Percentiles rank a stretch among this genome's conserved stretches.
Evolutionary conservation across 768 basidiomycete genomes (phyloP).

Genomic region (Pilatotrama ljubarskyi): DNA sequence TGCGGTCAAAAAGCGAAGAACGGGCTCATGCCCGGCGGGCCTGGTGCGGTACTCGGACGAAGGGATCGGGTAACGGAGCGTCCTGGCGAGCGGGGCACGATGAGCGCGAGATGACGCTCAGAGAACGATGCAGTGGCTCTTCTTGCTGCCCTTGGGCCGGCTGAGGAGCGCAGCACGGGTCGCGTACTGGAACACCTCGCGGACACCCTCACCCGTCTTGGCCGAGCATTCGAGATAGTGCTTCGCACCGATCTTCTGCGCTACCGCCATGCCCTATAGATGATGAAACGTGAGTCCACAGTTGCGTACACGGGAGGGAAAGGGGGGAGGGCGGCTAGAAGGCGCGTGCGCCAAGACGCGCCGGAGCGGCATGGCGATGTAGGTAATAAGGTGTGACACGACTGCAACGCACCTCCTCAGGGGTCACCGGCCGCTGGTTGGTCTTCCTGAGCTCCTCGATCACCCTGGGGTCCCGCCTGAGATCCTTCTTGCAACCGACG

Average conservation of each 20-base stretch:
- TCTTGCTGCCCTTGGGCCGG: conserved; percentile 48
- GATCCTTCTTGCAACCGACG: conserved; percentile 99
- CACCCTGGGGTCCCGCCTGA: conserved; percentile 89
- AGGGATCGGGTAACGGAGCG: neutral
- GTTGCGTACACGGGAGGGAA: neutral
- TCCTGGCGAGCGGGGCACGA: neutral
- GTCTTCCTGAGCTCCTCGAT: conserved; percentile 95
- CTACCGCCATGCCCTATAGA: conserved; percentile 85
- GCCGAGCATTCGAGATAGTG: conserved; percentile 98
- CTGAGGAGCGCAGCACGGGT: conserved; percentile 87
- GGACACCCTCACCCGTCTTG: conserved; percentile 93
- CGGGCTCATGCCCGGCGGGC: neutral
- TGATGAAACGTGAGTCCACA: neutral
- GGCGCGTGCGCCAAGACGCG: conserved; percentile 1
- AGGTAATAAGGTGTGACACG: neutral
- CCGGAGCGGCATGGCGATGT: conserved; percentile 9
- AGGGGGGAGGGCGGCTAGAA: neutral
- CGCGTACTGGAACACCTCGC: conserved; percentile 98
- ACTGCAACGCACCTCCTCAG: conserved; percentile 70
- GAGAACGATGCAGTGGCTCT: conserved; percentile 45
- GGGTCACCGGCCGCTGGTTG: conserved; percentile 90
- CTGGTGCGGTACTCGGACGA: conserved; percentile 8
- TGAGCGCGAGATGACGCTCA: conserved; percentile 29
- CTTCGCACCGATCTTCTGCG: conserved; percentile 95
- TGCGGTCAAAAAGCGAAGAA: neutral